These are phyloP conservation scores for Orbilia javanica DNA, from an alignment of 2,329 filamentous ascomycete genomes.

Conservation along the genomic window DNA sequence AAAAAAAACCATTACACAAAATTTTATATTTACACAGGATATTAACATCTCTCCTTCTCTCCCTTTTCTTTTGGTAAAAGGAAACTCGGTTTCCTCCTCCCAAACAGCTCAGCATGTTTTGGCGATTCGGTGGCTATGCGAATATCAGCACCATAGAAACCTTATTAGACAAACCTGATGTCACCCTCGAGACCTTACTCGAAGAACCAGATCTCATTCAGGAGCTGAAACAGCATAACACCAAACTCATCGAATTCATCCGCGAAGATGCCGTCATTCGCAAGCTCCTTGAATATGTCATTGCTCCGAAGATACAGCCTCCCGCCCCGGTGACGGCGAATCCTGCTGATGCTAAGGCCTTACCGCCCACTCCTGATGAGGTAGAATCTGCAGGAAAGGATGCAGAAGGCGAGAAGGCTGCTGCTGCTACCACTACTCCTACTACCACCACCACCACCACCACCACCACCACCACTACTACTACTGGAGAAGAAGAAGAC, in stretches of 20 bases:
- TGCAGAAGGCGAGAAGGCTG: slow-evolving; percentile 68
- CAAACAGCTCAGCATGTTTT: slow-evolving; percentile 83
- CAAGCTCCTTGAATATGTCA: slow-evolving; percentile 89
- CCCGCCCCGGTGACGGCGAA: slow-evolving; percentile 43
- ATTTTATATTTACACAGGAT: no score
- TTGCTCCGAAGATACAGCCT: slow-evolving; percentile 74
- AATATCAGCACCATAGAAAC: slow-evolving; percentile 96
- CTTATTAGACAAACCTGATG: slow-evolving; percentile 94
- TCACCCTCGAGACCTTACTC: slow-evolving; percentile 93
- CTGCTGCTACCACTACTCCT: slow-evolving; percentile 61
- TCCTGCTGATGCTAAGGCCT: slow-evolving; percentile 62
- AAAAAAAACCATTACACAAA: neutral
- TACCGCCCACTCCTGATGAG: slow-evolving; percentile 52
- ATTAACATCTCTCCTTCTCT: neutral
- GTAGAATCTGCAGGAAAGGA: slow-evolving; percentile 65
- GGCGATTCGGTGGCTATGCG: slow-evolving; percentile 99
- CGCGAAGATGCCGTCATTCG: slow-evolving; percentile 87
- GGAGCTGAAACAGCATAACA: slow-evolving; percentile 97
- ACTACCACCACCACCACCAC: no score
- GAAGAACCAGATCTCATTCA: slow-evolving; percentile 97
- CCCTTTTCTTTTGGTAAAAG: slow-evolving; percentile 3
- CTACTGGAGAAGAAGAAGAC: neutral
- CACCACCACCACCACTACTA: no score
- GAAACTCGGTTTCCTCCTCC: slow-evolving; percentile 34
- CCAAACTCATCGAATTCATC: slow-evolving; percentile 95